Base-by-base conservation (phyloP, 208 protist genomes). In the Trichomonas tenax region DNA sequence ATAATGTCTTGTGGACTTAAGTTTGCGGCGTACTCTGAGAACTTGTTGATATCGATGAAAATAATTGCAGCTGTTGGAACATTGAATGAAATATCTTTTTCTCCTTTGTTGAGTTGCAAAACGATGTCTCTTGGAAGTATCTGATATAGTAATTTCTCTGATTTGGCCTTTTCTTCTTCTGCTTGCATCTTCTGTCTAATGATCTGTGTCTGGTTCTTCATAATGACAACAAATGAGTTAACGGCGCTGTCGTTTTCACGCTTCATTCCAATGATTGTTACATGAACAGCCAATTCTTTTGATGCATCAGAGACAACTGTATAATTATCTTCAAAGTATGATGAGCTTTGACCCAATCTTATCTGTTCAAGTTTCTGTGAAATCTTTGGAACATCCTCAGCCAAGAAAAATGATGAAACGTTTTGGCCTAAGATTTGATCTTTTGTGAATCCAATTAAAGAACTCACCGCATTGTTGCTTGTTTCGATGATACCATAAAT, bases 391-490 rank as follows among this genome's bases (percentile, higher is more conserved):
- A 49, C n/a, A 34, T 23, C 17, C 17, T 93, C 86, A 40, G 17
- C 26, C 38, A 9, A 10, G 17, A 93, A 93, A 0, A 93, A 51
- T 0, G 17, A 48, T 17, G 21, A 0, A 93, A 93, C 38, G 26
- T 17, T 41, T 93, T 93, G 86, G 51, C 86, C 86, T 93, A 93
- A 93, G 14, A 93, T 34, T 51, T 93, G 86, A 2, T 93, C 86
- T 36, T 38, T 21, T 48, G 40, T 51, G n/a, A 58, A 93, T 17
- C 86, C 86, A 38, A 93, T 48, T 1, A 38, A n/a, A 11, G 11
- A 38, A 9, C 40, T 38, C 3, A 93, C 40, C 34, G 86, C 45
- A 0, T 10, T 23, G 38, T 93, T 93, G 2, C 15, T 38, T 11
- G 46, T 51, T 48, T 93, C 86, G 15, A 93, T 26, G 38, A 51